Percentiles rank a stretch among this genome's conserved stretches.
phyloP scores from a whole-genome alignment of 208 protist species.

The Trichomonas tenax region DNA sequence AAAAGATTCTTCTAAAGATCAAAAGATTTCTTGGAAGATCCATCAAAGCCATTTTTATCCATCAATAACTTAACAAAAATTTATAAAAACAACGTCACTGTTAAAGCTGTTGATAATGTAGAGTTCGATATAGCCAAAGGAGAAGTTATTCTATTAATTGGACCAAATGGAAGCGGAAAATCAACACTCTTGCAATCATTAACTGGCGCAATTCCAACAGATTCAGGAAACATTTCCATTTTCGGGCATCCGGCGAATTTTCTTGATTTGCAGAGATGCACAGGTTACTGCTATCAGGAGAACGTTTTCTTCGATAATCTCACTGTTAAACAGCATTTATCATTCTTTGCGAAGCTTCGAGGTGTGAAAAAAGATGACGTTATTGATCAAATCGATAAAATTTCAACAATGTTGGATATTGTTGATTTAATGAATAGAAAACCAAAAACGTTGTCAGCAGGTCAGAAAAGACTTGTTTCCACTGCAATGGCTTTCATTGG shows the following conservation, averaged over 20 bases:
- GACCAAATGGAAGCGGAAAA: constrained; percentile 5
- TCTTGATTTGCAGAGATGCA: neutral
- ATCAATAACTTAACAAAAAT: neutral
- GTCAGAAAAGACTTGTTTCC: neutral
- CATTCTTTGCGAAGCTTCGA: neutral
- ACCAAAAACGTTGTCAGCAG: neutral
- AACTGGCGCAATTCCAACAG: neutral
- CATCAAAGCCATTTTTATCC: neutral
- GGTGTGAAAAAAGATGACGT: neutral
- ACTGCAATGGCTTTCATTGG: neutral
- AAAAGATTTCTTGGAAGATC: too few relatives aligned
- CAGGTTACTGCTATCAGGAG: neutral
- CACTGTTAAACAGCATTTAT: neutral
- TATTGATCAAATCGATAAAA: neutral
- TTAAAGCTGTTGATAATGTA: neutral
- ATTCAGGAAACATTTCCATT: too few relatives aligned
- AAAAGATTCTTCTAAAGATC: too few relatives aligned
- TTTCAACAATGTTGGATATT: neutral
- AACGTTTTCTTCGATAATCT: neutral
- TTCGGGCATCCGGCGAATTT: too few relatives aligned
- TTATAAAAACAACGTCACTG: neutral
- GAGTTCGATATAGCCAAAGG: neutral
- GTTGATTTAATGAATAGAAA: neutral
- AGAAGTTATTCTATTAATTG: neutral
- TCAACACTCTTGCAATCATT: neutral